Evolutionary conservation across 2,329 filamentous ascomycete genomes (phyloP), one percentile per base, ranked within the genome.

Genomic region (Fusarium abutilonis): DNA sequence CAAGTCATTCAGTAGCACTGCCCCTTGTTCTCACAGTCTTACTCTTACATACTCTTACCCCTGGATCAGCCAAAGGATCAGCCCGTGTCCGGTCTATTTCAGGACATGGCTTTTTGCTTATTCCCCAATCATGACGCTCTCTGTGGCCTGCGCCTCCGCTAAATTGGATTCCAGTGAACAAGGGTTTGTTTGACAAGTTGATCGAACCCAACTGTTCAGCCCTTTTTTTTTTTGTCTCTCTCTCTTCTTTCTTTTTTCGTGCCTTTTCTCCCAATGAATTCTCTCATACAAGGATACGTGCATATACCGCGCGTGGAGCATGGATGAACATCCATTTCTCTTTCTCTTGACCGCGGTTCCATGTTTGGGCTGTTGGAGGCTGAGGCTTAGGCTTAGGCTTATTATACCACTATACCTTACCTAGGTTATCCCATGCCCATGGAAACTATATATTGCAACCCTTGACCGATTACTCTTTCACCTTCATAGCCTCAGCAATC

Each of bases 401-500:
- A n/a, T n/a, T n/a, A n/a, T n/a, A 26, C 23, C 8, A 26, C 23
- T 4, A 3, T 4, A 8, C 19, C 19, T 19, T 19, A 19, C 19
- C 19, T 19, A 19, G 19, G 19, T 4, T 26, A 26, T 7, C 23
- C 23, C 8, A 26, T 26, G 19, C 23, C 23, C 23, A 26, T 26
- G 23, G 5, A 28, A 34, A 21, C 23, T 62, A 60, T 58, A 63
- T 50, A 51, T 60, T 39, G 19, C 35, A 35, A 17, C 41, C 40
- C 51, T 26, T 19, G 28, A 26, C 26, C 57, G 23, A 26, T 26
- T 26, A 4, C 5, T 19, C 29, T 26, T 46, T 41, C 23, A 15
- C 42, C 43, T 43, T 47, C 60, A 63, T 47, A 48, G 60, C 59
- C 60, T 53, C 58, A 45, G 17, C 39, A 43, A 52, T 58, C 48